Evolutionary conservation across 2,329 filamentous ascomycete species (phyloP), one percentile per base, ranked within the genome.

Genomic region (Trichoderma guizhouense): DNA sequence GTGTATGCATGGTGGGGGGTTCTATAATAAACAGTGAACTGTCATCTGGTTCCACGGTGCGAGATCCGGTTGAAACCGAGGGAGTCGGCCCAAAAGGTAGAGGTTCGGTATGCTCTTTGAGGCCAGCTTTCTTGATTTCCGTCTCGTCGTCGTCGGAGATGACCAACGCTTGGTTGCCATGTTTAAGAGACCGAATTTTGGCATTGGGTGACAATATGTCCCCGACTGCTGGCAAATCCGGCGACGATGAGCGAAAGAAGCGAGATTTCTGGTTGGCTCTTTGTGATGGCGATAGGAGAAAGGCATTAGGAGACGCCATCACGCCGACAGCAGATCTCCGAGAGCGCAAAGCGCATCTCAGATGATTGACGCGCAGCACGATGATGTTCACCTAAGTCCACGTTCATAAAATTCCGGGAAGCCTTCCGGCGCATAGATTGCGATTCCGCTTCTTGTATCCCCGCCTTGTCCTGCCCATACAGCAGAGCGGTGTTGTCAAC

Each of bases 201-300:
- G 76, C 21, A 5, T 26, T 43, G 3, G n/a, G 67, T n/a, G 82
- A 79, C 1, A 86, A 74, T 11, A 90, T 77, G 3, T 89, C 83
- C 47, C 82, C 81, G 0, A 89, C 78, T 0, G 87, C 83, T 3
- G 88, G 88, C 0, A 90, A 78, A n/a, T 82, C 83, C n/a, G 87
- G 87, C 5, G 87, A 89, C 0, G 87, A 88, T 0, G 87, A 87
- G 9, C 77, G 58, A 15, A 73, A 73, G 34, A 79, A 75, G 21
- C 79, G 75, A 11, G 71, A 81, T 76, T 70, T 78, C 73, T 71
- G 80, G 75, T 74, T 81, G 78, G 77, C 80, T 73, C 75, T 79
- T 71, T 79, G 75, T 73, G 76, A 61, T 61, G 78, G 74, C 69
- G 78, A 78, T 70, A 82, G 78, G 30, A 75, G 72, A 71, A 81